phyloP scores from a whole-genome alignment of 352 stramenopile species.

The Phytopythium mirpurense region DNA sequence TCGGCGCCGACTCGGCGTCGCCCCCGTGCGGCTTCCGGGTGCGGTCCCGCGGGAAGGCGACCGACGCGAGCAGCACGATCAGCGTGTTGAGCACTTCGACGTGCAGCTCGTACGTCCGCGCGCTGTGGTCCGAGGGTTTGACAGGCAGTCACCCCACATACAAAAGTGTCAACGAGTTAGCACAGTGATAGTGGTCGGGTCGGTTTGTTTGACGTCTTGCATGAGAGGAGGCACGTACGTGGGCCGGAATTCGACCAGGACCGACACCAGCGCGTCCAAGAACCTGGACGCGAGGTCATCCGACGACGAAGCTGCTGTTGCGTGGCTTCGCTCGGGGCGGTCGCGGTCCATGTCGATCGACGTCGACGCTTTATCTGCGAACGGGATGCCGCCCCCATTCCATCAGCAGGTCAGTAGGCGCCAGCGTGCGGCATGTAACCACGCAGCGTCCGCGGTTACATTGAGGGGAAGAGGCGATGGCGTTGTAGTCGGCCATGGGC shows the following conservation, averaged over 20 bases:
- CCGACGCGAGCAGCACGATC: conserved; percentile 60
- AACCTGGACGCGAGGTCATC: conserved; percentile 65
- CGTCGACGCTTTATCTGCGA: conserved; percentile 20
- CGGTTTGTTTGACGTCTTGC: too few species aligned
- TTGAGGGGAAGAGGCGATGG: conserved; percentile 1
- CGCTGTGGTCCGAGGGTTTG: conserved; percentile 5
- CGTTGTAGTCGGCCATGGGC: conserved; percentile 9
- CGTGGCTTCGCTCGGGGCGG: not conserved
- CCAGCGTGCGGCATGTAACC: not conserved
- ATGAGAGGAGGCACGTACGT: conserved; percentile 35
- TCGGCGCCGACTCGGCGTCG: conserved; percentile 17
- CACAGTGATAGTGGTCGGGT: too few species aligned
- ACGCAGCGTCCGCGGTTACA: not conserved
- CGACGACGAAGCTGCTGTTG: conserved; percentile 20
- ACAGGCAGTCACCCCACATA: too few species aligned
- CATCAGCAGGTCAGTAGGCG: too few species aligned
- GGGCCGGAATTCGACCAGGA: conserved; percentile 50
- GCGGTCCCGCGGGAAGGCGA: conserved; percentile 57
- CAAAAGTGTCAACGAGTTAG: too few species aligned
- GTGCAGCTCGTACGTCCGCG: conserved; percentile 63
- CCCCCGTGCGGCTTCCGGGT: conserved; percentile 24
- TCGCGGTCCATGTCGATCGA: conserved; percentile 26
- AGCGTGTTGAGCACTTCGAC: conserved; percentile 74
- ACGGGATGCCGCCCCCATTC: too few species aligned
- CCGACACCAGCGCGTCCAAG: conserved; percentile 53